Conservation (phyloP, 148 eudicot species). For the Camellia granthamiana region DNA sequence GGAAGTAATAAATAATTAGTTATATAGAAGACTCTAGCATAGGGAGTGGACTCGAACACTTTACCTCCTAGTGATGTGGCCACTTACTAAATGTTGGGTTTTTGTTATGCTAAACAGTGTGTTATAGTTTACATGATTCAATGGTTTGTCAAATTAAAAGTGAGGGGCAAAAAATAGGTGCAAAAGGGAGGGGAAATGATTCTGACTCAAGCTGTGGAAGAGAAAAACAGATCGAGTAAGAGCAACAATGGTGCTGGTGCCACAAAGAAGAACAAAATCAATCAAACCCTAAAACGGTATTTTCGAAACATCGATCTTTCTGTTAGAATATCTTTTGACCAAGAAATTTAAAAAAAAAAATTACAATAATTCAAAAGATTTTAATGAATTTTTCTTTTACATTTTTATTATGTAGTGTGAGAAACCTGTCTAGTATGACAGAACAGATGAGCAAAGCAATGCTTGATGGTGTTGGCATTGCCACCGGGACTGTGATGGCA, state of each 20-base stretch:
- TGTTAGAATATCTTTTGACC: neutral
- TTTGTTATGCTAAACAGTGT: too few relatives aligned
- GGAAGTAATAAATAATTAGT: too few relatives aligned
- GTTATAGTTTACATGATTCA: neutral
- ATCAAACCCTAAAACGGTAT: slow-evolving; percentile 74
- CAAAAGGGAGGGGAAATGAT: slow-evolving; percentile 68
- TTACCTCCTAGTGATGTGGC: too few relatives aligned
- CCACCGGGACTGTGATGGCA: slow-evolving; percentile 66
- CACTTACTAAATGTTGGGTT: neutral
- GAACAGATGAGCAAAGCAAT: slow-evolving; percentile 78
- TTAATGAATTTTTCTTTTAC: too few relatives aligned
- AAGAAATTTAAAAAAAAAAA: too few relatives aligned
- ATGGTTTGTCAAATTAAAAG: neutral
- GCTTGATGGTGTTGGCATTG: slow-evolving; percentile 75
- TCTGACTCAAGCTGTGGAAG: slow-evolving; percentile 30
- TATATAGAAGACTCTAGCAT: too few relatives aligned
- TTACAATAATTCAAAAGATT: too few relatives aligned
- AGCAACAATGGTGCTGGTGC: slow-evolving; percentile 22
- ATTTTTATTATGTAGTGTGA: slow-evolving; percentile 36
- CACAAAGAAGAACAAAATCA: slow-evolving; percentile 41
- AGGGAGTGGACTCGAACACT: too few relatives aligned
- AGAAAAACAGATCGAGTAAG: slow-evolving; percentile 19
- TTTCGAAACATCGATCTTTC: neutral
- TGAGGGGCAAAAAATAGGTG: slow-evolving; percentile 33
- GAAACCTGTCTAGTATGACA: slow-evolving; percentile 62